Percentiles rank a stretch among this genome's conserved stretches.
phyloP scores from a whole-genome alignment of 148 eudicot genomes.

The Vaccinium vitisidaea region DNA sequence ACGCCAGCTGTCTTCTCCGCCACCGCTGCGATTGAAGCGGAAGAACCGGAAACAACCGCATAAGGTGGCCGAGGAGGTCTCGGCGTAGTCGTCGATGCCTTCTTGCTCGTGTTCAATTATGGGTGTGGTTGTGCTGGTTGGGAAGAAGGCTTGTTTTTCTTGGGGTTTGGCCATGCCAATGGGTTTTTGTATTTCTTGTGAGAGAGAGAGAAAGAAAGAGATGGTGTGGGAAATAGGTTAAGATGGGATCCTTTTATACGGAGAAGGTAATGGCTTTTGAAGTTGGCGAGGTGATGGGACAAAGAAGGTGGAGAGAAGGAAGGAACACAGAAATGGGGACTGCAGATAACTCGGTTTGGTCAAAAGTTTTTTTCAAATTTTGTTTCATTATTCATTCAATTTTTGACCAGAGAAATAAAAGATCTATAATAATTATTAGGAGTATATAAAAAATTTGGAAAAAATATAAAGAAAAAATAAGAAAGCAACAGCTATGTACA shows the following conservation, averaged over 20 bases:
- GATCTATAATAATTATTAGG: not conserved
- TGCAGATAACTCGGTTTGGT: not conserved
- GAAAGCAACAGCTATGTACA: no score
- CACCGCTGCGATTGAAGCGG: slow-evolving; percentile 14
- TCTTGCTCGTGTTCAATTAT: slow-evolving; percentile 17
- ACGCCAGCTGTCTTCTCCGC: slow-evolving; percentile 17
- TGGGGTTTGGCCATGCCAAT: slow-evolving; percentile 12
- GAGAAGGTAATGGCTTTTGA: not conserved
- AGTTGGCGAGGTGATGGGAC: not conserved
- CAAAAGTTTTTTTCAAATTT: not conserved
- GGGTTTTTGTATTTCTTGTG: not conserved
- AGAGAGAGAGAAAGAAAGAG: slow-evolving; percentile 3
- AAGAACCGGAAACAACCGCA: slow-evolving; percentile 47
- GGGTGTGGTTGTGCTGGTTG: not conserved
- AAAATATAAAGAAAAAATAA: not conserved
- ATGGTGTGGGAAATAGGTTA: not conserved
- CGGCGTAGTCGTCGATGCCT: slow-evolving; percentile 15
- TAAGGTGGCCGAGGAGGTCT: slow-evolving; percentile 19
- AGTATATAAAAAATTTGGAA: not conserved
- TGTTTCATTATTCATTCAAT: not conserved
- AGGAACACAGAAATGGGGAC: slow-evolving; percentile 30
- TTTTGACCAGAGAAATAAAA: not conserved
- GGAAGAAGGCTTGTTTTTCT: slow-evolving; percentile 9
- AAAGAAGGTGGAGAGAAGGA: slow-evolving; percentile 18
- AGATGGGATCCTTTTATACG: slow-evolving; percentile 18